Base-by-base conservation (phyloP, 495 filamentous ascomycete genomes). In the Neurospora cerealis region DNA sequence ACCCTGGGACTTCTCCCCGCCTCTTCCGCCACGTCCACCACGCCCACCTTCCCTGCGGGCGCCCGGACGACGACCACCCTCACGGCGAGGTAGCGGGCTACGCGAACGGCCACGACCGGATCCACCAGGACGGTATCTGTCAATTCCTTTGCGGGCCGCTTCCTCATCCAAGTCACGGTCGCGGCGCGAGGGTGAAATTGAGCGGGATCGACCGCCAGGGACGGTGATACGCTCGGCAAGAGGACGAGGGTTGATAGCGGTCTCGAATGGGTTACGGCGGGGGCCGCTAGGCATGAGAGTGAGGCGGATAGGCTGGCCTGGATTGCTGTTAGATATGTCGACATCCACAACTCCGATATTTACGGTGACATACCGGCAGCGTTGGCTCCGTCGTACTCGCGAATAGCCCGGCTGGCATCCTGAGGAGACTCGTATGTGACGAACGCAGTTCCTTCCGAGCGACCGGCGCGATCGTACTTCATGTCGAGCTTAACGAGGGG, bases 361-460 rank as follows among this genome's bases (percentile, higher is more conserved):
- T 1, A 44, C 15, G 37, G 38, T 42, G 32, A 69, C 74, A 70
- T 83, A 85, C 92, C 93, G 75, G 95, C 92, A 42, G 95, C 95
- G 81, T 97, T 97, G 73, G 95, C 94, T 70, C 93, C 93, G 80
- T 97, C 91, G 75, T 90, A 97, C 77, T 97, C 92, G 54, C 83
- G 84, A 74, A 97, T 89, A 6, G 95, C 96, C 28, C 85, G 81
- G 75, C 86, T 84, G 7, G 95, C 95, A 79, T 96, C 92, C 73
- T 84, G 83, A 34, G 87, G 78, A 37, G 85, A 86, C 74, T 88
- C 86, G 80, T 96, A 97, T 34, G 91, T 96, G 70, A 97, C 92
- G 79, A 89, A 96, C 32, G 94, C 94, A 37, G 90, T 88, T 72
- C 95, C 95, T 78, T 94, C 90, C 36, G 93, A 96, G 80, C 95